Evolutionary conservation across 192 early-diverging fungal species (phyloP).

Genomic region (Podochytrium sp.): DNA sequence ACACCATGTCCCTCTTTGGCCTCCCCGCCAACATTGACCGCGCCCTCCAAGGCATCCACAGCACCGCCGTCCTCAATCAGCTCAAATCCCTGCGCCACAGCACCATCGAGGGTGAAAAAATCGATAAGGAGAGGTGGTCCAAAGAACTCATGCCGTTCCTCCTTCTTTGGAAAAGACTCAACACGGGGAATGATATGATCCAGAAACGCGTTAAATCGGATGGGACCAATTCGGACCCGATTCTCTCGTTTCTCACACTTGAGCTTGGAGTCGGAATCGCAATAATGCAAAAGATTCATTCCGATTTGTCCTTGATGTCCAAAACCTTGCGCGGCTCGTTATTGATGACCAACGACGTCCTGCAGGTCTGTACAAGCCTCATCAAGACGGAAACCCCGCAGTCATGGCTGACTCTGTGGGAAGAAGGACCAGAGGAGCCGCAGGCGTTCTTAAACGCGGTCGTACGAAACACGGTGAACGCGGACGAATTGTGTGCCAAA

Average conservation of each 20-base stretch:
- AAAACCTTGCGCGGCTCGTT: constrained; percentile 49
- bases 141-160: constrained; percentile 52
- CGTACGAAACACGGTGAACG: constrained; percentile 36
- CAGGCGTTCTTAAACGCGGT: constrained; percentile 43
- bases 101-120: constrained; percentile 40
- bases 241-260: constrained; percentile 47
- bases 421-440: constrained; percentile 48
- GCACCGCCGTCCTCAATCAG: constrained; percentile 43
- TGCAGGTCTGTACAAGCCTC: constrained; percentile 36
- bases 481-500: constrained; percentile 35
- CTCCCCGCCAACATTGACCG: constrained; percentile 59
- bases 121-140: constrained; percentile 54
- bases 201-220: constrained; percentile 41
- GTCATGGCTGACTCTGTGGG: constrained; percentile 48
- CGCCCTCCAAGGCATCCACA: constrained; percentile 41
- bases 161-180: constrained; percentile 58
- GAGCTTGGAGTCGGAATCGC: constrained; percentile 42
- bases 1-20: constrained; percentile 50
- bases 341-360: constrained; percentile 49
- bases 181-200: constrained; percentile 50
- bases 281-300: constrained; percentile 48
- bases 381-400: constrained; percentile 46
- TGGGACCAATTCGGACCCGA: constrained; percentile 45
- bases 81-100: constrained; percentile 42
- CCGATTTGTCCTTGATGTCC: constrained; percentile 41